These are phyloP conservation scores for Fraxinus dipetala DNA, from an alignment of 305 asterid species.

Conservation along the genomic window DNA sequence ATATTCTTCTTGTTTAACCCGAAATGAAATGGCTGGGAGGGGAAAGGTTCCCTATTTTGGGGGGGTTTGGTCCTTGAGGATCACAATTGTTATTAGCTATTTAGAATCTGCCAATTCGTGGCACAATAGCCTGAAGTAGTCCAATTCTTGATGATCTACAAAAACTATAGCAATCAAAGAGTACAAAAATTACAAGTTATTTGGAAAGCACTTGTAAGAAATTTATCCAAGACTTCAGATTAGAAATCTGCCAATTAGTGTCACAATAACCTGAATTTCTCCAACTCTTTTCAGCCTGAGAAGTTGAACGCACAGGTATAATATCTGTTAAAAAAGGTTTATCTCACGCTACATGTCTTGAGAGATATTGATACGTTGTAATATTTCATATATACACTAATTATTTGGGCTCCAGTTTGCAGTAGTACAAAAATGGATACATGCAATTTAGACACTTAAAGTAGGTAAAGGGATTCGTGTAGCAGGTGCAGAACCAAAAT, in stretches of 20 bases:
- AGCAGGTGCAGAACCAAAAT: constrained; percentile 14
- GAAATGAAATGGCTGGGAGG: neutral
- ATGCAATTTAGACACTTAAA: constrained; percentile 21
- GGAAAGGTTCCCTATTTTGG: no score
- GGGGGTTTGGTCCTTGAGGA: neutral
- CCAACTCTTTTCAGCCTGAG: neutral
- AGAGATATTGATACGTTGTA: constrained; percentile 2
- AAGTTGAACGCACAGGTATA: neutral
- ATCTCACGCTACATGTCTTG: constrained; percentile 8
- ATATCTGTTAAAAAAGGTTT: neutral
- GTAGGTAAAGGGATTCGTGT: neutral
- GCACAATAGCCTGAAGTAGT: neutral
- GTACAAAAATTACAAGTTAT: neutral
- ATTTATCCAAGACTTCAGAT: neutral
- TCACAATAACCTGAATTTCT: neutral
- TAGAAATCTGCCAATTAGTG: neutral
- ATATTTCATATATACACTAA: constrained; percentile 16
- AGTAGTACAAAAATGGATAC: constrained; percentile 7
- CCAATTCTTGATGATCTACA: neutral
- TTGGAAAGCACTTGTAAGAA: neutral
- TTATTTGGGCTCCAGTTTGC: constrained; percentile 12
- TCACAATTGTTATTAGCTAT: neutral
- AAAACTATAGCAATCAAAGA: neutral
- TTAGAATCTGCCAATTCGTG: neutral
- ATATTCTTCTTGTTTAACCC: neutral